Evolutionary conservation across 2,329 filamentous ascomycete species (phyloP).

Genomic region (Fusarium secorum): DNA sequence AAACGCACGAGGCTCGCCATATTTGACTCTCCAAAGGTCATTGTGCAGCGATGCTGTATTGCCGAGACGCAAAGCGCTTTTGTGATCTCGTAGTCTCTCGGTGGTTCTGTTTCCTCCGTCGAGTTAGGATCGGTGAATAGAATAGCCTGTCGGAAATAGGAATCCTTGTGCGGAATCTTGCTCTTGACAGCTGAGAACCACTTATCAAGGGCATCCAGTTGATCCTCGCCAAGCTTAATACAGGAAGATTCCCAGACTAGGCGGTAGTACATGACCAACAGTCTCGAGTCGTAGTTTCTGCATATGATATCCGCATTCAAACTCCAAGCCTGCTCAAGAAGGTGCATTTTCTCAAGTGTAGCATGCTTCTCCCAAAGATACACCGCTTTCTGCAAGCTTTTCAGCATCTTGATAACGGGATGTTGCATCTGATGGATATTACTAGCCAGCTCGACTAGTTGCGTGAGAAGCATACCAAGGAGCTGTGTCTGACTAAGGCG

Average conservation of each 20-base stretch:
- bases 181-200: slow-evolving; percentile 3
- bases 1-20: not conserved
- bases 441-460: not conserved
- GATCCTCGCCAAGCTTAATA: not conserved
- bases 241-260: slow-evolving; percentile 10
- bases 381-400: not conserved
- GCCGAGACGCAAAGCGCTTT: slow-evolving; percentile 10
- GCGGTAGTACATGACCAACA: slow-evolving; percentile 14
- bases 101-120: not conserved
- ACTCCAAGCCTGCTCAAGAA: slow-evolving; percentile 6
- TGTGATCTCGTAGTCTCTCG: slow-evolving; percentile 1
- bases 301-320: slow-evolving; percentile 9
- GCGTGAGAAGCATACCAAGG: slow-evolving; percentile 3
- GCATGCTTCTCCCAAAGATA: not conserved
- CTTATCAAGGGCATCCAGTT: not conserved
- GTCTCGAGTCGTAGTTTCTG: not conserved
- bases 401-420: slow-evolving; percentile 1
- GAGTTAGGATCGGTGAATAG: not conserved
- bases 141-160: not conserved
- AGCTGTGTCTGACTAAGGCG: not conserved
- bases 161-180: not conserved
- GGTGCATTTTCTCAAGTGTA: not conserved
- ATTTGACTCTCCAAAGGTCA: not conserved
- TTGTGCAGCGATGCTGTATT: slow-evolving; percentile 15
- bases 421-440: not conserved